Evolutionary conservation across 805 yeast genomes (phyloP), one percentile per base, ranked within the genome.

Genomic region (Nakazawaea holstii): DNA sequence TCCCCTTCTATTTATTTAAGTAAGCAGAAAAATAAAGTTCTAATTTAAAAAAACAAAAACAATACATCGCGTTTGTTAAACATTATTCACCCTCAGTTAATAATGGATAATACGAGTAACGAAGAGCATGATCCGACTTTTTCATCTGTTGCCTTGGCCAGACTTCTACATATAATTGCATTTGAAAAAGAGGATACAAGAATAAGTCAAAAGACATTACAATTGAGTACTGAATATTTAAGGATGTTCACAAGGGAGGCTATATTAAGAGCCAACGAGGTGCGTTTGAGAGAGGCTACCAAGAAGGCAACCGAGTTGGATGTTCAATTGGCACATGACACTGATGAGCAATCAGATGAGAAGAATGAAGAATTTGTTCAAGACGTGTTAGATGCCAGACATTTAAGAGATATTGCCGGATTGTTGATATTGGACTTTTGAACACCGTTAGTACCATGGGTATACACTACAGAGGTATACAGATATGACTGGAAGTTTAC

Each of bases 231-330:
- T 1, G 83, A 79, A 54, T 81, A 81, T 56, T 67, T 79, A 15
- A 62, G 73, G 36, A 64, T 80, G 57, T 81, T 81, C 55, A 71
- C 82, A 13, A 69, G 71, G 40, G 87, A 81, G 58, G 86, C 86
- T 0, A 68, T 80, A 2, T 56, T 73, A 6, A 56, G 87, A 49
- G 73, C 86, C 8, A 79, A 80, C 52, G 82, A 79, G 49, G 78
- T 73, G 41, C 56, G 66, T 26, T 24, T 59, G 8, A 81, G 50
- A 44, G 68, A 56, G 43, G 45, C 48, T 15, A 27, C 6, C 2
- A 13, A 26, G 2, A 33, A 44, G 29, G 37, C 28, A 26, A 36
- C 28, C 11, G 44, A 28, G 40, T 15, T 26, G n/a, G 41, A 35
- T 24, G 46, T 39, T 5, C 41, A 49, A 32, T 51, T 45, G n/a